phyloP scores from a whole-genome alignment of 2,329 filamentous ascomycete genomes.

The Orbilia ellipsospora region DNA sequence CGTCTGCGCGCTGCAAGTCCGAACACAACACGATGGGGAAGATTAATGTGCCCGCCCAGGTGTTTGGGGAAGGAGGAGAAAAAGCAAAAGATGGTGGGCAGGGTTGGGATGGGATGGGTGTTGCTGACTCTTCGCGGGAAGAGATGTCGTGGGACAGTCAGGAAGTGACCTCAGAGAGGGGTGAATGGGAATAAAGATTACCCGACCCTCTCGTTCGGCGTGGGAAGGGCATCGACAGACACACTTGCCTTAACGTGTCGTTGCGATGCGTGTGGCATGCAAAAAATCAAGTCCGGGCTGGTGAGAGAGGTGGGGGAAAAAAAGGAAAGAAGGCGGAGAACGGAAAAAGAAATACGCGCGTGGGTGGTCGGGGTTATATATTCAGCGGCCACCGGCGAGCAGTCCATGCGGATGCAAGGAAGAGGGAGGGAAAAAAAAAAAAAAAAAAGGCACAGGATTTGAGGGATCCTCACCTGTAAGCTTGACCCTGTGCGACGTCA shows the following conservation, averaged over 20 bases:
- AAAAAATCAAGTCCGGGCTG: conserved; percentile 22
- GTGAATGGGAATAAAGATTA: conserved; percentile 23
- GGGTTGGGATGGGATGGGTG: conserved; percentile 21
- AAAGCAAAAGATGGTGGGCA: conserved; percentile 35
- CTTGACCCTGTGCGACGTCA: conserved; percentile 7
- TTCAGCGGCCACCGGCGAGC: conserved; percentile 45
- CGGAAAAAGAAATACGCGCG: conserved; percentile 56
- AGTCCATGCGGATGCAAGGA: conserved; percentile 37
- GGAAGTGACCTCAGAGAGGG: conserved; percentile 5
- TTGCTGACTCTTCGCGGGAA: conserved; percentile 20
- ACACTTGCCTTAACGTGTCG: conserved; percentile 46
- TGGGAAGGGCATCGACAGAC: conserved; percentile 28
- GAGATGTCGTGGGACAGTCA: conserved; percentile 13
- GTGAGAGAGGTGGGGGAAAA: conserved; percentile 34
- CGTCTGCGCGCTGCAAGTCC: conserved; percentile 1
- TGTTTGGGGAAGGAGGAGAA: conserved; percentile 6
- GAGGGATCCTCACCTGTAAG: conserved; percentile 24
- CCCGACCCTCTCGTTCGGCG: conserved; percentile 8
- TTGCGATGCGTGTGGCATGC: conserved; percentile 37
- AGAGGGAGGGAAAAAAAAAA: conserved; percentile 1
- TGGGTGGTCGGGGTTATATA: conserved; percentile 54
- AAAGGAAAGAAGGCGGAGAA: conserved; percentile 50
- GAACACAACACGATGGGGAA: background rate
- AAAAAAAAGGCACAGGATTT: conserved; percentile 36
- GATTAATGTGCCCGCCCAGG: conserved; percentile 42